Conservation (phyloP, 306 rosid genomes). For the Hippophae gyantsensis region DNA sequence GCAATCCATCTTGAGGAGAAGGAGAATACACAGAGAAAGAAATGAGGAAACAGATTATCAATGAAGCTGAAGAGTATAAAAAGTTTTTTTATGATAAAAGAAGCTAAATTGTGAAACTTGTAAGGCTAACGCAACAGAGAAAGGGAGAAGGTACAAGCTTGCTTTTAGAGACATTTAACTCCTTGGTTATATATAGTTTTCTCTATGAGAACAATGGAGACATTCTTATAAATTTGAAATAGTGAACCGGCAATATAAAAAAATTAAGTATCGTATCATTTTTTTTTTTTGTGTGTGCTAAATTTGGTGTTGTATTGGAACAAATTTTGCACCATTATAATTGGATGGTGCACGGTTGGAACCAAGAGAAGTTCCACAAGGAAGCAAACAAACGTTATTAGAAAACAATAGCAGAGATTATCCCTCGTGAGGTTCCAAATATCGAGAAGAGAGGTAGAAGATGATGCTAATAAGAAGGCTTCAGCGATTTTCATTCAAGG, state of each 20-base stretch:
- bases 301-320: no score
- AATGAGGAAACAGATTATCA: slow-evolving; percentile 73
- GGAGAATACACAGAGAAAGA: slow-evolving; percentile 65
- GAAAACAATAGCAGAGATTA: slow-evolving; percentile 87
- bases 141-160: slow-evolving; percentile 60
- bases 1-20: slow-evolving; percentile 74
- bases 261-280: no score
- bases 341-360: not conserved
- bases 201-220: no score
- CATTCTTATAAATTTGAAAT: no score
- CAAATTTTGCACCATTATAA: not conserved
- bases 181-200: no score
- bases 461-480: slow-evolving; percentile 63
- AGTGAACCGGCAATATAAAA: no score
- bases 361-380: slow-evolving; percentile 93
- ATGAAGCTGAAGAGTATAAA: slow-evolving; percentile 83
- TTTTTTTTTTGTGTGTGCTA: no score
- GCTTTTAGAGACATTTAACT: not conserved
- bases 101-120: slow-evolving; percentile 61
- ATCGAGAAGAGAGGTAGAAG: slow-evolving; percentile 89
- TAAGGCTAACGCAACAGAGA: slow-evolving; percentile 54
- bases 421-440: slow-evolving; percentile 81
- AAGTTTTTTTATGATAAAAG: slow-evolving; percentile 66
- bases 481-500: slow-evolving; percentile 58
- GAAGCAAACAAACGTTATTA: slow-evolving; percentile 85